A percentile compares a stretch with the other conserved stretches of the same genome.
Evolutionary conservation across 371 early-diverging fungal species (phyloP).

Genomic region (Mycotypha africana): DNA sequence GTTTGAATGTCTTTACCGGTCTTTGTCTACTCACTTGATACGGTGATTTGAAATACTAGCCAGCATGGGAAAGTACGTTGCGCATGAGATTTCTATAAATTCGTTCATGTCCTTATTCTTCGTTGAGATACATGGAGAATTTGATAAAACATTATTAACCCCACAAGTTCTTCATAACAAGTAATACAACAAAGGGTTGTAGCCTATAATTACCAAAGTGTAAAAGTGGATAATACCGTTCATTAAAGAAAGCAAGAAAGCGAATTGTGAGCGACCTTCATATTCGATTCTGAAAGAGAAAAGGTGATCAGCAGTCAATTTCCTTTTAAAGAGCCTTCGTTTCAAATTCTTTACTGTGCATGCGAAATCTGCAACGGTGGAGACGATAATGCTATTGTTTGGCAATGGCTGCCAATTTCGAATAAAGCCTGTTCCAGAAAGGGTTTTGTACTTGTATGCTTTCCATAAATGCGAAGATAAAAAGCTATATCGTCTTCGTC

Average conservation of each 20-base stretch:
- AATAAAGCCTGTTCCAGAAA: slow-evolving; percentile 38
- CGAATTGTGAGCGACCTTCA: slow-evolving; percentile 12
- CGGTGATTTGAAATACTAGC: slow-evolving; percentile 28
- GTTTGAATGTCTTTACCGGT: no score
- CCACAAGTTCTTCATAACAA: no score
- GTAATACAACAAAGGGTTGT: no score
- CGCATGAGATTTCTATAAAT: slow-evolving; percentile 26
- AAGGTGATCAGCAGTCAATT: background rate
- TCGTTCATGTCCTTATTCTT: slow-evolving; percentile 3
- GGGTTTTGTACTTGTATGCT: slow-evolving; percentile 14
- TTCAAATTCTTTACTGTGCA: slow-evolving; percentile 30
- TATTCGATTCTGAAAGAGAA: slow-evolving; percentile 11
- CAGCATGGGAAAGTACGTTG: slow-evolving; percentile 34
- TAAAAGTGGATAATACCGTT: slow-evolving; percentile 44
- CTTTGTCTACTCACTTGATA: slow-evolving; percentile 33
- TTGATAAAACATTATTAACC: no score
- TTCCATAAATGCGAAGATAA: slow-evolving; percentile 30
- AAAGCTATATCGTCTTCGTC: slow-evolving; percentile 16
- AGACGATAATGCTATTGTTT: slow-evolving; percentile 30
- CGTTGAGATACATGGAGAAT: no score
- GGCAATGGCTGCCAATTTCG: slow-evolving; percentile 21
- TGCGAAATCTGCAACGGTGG: slow-evolving; percentile 49
- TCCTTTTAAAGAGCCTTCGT: no score
- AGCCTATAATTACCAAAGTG: slow-evolving; percentile 12
- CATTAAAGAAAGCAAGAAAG: slow-evolving; percentile 35